A percentile compares a stretch with the other conserved stretches of the same genome.
These are phyloP conservation scores for Leccinum incarnatum DNA, from an alignment of 768 basidiomycete species.

Conservation along the genomic window DNA sequence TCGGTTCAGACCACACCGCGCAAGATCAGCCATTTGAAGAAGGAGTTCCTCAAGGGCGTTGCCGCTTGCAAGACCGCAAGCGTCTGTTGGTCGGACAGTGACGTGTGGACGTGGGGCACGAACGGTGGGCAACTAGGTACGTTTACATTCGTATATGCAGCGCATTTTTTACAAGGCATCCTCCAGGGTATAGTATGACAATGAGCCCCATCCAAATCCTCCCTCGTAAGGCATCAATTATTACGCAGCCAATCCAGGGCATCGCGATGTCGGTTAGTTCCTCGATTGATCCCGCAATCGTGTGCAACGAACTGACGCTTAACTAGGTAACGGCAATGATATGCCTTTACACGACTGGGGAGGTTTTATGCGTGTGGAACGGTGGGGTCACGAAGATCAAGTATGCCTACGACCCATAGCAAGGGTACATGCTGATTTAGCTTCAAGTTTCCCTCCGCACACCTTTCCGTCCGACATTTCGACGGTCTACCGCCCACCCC, in stretches of 20 bases:
- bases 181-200: conserved; percentile 69
- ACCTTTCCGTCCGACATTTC: conserved; percentile 73
- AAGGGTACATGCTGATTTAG: background rate
- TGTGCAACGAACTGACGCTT: background rate
- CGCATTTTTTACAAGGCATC: background rate
- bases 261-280: conserved; percentile 70
- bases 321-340: conserved; percentile 79
- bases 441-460: conserved; percentile 66
- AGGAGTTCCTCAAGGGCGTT: conserved; percentile 74
- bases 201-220: conserved; percentile 71
- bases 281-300: background rate
- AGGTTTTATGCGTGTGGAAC: conserved; percentile 83
- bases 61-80: conserved; percentile 86
- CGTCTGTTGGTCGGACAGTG: conserved; percentile 77
- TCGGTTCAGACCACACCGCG: conserved; percentile 74
- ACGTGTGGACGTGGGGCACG: conserved; percentile 89
- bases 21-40: conserved; percentile 75
- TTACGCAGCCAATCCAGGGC: conserved; percentile 65
- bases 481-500: conserved; percentile 74
- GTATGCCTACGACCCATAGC: conserved; percentile 37
- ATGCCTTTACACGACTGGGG: conserved; percentile 73
- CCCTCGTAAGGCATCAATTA: conserved; percentile 79
- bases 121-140: conserved; percentile 89
- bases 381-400: conserved; percentile 72
- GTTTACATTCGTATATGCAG: conserved; percentile 9